Percentiles rank a stretch among this genome's conserved stretches.
These are phyloP conservation scores for Ulota crispa DNA, from an alignment of 225 moss, liverwort and hornwort species.

Conservation along the genomic window DNA sequence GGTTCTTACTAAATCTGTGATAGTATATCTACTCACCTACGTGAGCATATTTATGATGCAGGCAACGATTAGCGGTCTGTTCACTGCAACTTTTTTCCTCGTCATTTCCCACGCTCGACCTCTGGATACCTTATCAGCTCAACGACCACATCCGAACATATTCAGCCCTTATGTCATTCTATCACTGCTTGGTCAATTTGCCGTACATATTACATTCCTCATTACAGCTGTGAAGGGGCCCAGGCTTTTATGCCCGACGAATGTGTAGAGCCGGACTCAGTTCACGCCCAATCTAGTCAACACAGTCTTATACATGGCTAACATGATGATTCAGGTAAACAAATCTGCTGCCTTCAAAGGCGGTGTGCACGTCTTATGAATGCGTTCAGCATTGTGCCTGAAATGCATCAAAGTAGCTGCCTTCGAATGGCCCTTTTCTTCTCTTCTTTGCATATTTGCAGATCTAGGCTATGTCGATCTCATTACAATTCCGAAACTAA, in stretches of 20 bases:
- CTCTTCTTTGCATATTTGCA: neutral
- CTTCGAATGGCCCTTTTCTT: neutral
- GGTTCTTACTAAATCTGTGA: constrained; percentile 1
- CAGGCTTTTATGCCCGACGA: constrained; percentile 93
- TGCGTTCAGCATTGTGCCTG: neutral
- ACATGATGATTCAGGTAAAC: constrained; percentile 95
- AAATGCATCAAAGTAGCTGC: neutral
- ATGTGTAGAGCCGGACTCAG: constrained; percentile 89
- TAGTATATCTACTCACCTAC: neutral
- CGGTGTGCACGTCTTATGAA: neutral
- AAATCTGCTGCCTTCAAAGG: neutral
- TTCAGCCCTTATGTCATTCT: constrained; percentile 93
- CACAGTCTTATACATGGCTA: constrained; percentile 96
- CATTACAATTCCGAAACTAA: neutral
- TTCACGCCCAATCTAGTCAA: constrained; percentile 96
- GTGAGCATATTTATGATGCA: constrained; percentile 34
- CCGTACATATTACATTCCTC: constrained; percentile 86
- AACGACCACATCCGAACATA: constrained; percentile 96
- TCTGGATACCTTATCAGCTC: constrained; percentile 75
- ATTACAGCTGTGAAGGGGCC: constrained; percentile 82
- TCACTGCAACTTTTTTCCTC: constrained; percentile 95
- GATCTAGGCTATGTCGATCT: neutral
- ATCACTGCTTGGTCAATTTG: constrained; percentile 90
- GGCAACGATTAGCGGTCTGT: constrained; percentile 91
- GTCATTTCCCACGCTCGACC: constrained; percentile 97